Percentiles rank a stretch among this genome's conserved stretches.
phyloP scores from a whole-genome alignment of 306 rosid species.

The Cicer yamashitae region DNA sequence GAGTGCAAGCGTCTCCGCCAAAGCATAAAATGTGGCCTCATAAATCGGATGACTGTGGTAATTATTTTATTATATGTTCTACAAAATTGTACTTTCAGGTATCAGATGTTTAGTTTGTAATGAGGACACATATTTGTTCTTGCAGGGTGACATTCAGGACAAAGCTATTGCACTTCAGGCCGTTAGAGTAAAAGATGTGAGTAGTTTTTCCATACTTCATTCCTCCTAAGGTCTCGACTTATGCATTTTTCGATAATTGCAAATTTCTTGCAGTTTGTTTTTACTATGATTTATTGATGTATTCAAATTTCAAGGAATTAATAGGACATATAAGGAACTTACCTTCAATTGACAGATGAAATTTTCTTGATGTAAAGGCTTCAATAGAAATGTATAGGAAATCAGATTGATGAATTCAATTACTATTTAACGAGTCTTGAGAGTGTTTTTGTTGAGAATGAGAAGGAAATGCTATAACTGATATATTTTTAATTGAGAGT shows the following conservation, averaged over 20 bases:
- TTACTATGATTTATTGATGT: conserved; percentile 29
- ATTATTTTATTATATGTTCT: conserved; percentile 40
- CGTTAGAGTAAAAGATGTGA: conserved; percentile 96
- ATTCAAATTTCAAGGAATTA: background rate
- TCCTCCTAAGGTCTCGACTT: conserved; percentile 19
- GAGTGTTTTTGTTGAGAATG: background rate
- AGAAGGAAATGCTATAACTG: too few species aligned
- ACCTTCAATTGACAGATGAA: conserved; percentile 19
- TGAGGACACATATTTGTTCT: conserved; percentile 45
- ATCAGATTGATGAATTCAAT: conserved; percentile 16
- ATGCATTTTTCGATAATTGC: conserved; percentile 17
- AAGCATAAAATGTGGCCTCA: conserved; percentile 96
- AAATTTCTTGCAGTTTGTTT: conserved; percentile 5
- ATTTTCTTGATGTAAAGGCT: background rate
- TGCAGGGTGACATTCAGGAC: conserved; percentile 96
- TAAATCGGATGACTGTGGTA: conserved; percentile 92
- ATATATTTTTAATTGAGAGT: too few species aligned
- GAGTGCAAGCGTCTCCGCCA: conserved; percentile 99
- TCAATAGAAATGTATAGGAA: conserved; percentile 4
- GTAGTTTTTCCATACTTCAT: conserved; percentile 42
- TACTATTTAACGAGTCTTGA: conserved; percentile 1
- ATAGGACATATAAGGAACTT: conserved; percentile 10
- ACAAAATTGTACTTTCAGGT: conserved; percentile 35
- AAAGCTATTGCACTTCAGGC: conserved; percentile 81
- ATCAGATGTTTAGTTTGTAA: conserved; percentile 30